Conservation (phyloP, 2,329 filamentous ascomycete genomes). For the Corinectria fuckeliana region DNA sequence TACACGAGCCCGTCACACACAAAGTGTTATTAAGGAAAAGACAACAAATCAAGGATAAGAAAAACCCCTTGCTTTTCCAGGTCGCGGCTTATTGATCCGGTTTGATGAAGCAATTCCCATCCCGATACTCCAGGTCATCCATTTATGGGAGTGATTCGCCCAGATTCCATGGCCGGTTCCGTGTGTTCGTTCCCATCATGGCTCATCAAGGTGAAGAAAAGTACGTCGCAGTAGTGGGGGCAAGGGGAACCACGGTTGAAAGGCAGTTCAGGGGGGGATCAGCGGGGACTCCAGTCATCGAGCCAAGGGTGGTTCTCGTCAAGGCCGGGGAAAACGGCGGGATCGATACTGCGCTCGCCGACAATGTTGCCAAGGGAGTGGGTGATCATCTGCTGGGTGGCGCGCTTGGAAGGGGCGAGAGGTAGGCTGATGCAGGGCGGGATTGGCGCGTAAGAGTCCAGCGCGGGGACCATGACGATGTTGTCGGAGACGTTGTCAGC, state of each 20-base stretch:
- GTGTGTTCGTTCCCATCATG: constrained; percentile 25
- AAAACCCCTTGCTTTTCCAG: constrained; percentile 1
- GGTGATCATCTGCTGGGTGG: constrained; percentile 36
- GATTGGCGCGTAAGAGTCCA: constrained; percentile 18
- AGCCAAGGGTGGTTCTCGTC: constrained; percentile 34
- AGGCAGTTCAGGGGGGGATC: constrained; percentile 5
- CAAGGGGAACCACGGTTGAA: constrained; percentile 9
- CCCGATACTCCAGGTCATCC: constrained; percentile 12
- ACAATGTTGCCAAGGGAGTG: constrained; percentile 37
- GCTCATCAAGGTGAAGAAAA: constrained; percentile 13
- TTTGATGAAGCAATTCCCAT: constrained; percentile 5
- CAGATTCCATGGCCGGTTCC: constrained; percentile 4
- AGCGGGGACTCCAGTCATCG: constrained; percentile 31
- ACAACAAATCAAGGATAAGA: neutral
- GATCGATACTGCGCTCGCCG: constrained; percentile 35
- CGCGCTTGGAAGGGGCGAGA: constrained; percentile 29
- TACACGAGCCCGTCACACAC: neutral
- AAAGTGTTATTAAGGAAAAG: neutral
- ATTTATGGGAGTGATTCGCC: neutral
- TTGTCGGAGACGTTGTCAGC: constrained; percentile 25
- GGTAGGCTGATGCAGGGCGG: constrained; percentile 21
- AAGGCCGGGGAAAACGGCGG: constrained; percentile 30
- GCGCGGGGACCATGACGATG: constrained; percentile 23
- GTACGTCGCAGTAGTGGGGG: neutral
- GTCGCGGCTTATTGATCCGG: neutral